These are phyloP conservation scores for Fusarium sp. DNA, from an alignment of 2,329 filamentous ascomycete species.

Conservation along the genomic window DNA sequence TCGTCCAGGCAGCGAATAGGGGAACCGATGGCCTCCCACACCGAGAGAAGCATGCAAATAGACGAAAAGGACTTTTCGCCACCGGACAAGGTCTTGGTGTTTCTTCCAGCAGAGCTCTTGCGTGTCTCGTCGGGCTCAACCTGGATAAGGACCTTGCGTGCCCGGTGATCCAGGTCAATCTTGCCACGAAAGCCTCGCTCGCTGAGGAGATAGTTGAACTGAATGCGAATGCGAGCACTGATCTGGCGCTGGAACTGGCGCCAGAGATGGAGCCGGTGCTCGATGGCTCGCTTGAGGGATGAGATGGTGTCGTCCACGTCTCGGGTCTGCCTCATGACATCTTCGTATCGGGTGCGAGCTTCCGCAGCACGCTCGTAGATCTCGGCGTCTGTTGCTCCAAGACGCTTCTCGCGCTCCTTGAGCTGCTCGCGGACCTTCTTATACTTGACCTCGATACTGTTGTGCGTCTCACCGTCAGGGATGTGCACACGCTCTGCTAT, in stretches of 20 bases:
- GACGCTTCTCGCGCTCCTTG: slow-evolving; percentile 60
- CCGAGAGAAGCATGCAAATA: slow-evolving; percentile 87
- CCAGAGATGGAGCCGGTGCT: slow-evolving; percentile 77
- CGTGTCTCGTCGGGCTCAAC: slow-evolving; percentile 76
- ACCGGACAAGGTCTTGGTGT: slow-evolving; percentile 90
- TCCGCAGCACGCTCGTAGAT: slow-evolving; percentile 61
- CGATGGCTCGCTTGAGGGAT: slow-evolving; percentile 66
- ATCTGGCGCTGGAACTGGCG: slow-evolving; percentile 82
- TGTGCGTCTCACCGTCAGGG: slow-evolving; percentile 68
- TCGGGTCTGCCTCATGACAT: slow-evolving; percentile 53
- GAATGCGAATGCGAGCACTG: slow-evolving; percentile 81
- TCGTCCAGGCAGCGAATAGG: slow-evolving; percentile 95
- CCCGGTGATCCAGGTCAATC: slow-evolving; percentile 77
- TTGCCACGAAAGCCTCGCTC: slow-evolving; percentile 88
- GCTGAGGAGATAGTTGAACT: slow-evolving; percentile 86
- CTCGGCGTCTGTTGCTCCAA: slow-evolving; percentile 70
- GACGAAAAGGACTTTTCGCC: slow-evolving; percentile 98
- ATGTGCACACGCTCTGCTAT: slow-evolving; percentile 66
- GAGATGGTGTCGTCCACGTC: slow-evolving; percentile 53
- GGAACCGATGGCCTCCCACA: slow-evolving; percentile 98
- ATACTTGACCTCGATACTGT: slow-evolving; percentile 63
- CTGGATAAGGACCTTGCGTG: slow-evolving; percentile 77
- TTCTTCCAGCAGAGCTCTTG: slow-evolving; percentile 73
- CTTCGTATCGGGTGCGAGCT: slow-evolving; percentile 53
- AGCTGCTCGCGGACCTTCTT: slow-evolving; percentile 65